Percentiles rank a stretch among this genome's conserved stretches.
These are phyloP conservation scores for Populus pruinosa DNA, from an alignment of 345 rosid species.

Conservation along the genomic window DNA sequence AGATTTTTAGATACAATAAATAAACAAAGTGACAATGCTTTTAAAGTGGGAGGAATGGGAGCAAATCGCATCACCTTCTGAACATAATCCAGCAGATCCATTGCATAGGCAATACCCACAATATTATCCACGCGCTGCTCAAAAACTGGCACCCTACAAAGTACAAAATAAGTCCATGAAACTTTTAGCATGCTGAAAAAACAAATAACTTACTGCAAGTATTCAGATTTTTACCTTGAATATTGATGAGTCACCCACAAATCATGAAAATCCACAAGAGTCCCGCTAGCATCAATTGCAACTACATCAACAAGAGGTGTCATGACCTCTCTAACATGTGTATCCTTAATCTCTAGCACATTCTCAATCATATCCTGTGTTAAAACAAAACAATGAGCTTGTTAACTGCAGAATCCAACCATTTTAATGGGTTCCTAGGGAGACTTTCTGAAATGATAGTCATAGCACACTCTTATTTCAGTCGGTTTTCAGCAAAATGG, in stretches of 20 bases:
- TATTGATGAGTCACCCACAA: conserved; percentile 97
- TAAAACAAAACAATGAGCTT: conserved; percentile 15
- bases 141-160: conserved; percentile 91
- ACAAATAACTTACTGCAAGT: conserved; percentile 1
- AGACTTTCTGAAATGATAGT: background rate
- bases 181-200: conserved; percentile 21
- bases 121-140: conserved; percentile 98
- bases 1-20: conserved; percentile 35
- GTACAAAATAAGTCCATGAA: conserved; percentile 1
- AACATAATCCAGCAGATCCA: conserved; percentile 92
- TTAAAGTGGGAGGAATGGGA: conserved; percentile 6
- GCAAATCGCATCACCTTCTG: conserved; percentile 64
- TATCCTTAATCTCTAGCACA: conserved; percentile 96
- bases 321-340: conserved; percentile 98
- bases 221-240: conserved; percentile 54
- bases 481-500: background rate
- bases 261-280: conserved; percentile 78
- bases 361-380: conserved; percentile 98
- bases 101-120: conserved; percentile 94
- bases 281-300: conserved; percentile 83
- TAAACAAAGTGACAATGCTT: conserved; percentile 19
- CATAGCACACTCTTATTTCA: background rate
- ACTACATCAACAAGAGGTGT: conserved; percentile 98
- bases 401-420: conserved; percentile 3
- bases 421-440: background rate